These are phyloP conservation scores for Solanum corneliomulleri DNA, from an alignment of 257 asterid genomes.

Conservation along the genomic window DNA sequence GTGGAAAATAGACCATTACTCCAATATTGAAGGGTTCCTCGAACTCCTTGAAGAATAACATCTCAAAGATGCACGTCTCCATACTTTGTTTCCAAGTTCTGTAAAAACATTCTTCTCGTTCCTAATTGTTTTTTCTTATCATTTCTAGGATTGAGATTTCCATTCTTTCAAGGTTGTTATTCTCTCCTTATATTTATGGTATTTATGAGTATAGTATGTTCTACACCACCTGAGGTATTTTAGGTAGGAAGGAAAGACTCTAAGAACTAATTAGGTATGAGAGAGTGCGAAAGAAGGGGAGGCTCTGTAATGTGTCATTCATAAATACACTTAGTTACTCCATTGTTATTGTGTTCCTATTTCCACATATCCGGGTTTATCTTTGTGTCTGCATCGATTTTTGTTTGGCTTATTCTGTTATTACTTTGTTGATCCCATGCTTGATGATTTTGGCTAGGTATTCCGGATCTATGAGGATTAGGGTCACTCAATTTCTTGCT, in stretches of 20 bases:
- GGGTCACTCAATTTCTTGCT: fast-evolving
- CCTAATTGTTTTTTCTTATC: background rate
- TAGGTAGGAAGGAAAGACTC: background rate
- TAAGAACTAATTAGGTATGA: fast-evolving
- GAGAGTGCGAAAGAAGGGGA: background rate
- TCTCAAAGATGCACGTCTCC: background rate
- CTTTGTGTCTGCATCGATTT: too few relatives aligned
- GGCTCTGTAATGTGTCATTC: too few relatives aligned
- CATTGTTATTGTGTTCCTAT: too few relatives aligned
- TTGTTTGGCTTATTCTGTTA: too few relatives aligned
- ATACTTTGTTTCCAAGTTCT: too few relatives aligned
- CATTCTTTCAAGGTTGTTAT: background rate
- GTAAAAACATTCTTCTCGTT: too few relatives aligned
- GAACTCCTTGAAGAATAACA: too few relatives aligned
- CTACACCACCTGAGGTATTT: background rate
- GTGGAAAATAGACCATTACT: background rate
- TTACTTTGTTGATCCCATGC: too few relatives aligned
- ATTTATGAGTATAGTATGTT: too few relatives aligned
- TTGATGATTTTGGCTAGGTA: too few relatives aligned
- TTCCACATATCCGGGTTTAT: too few relatives aligned
- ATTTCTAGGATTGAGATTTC: background rate
- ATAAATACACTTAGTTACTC: background rate
- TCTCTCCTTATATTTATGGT: background rate
- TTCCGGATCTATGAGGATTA: too few relatives aligned
- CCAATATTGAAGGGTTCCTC: background rate